phyloP scores from a whole-genome alignment of 371 early-diverging fungal species.

The Lichtheimia ramosa region DNA sequence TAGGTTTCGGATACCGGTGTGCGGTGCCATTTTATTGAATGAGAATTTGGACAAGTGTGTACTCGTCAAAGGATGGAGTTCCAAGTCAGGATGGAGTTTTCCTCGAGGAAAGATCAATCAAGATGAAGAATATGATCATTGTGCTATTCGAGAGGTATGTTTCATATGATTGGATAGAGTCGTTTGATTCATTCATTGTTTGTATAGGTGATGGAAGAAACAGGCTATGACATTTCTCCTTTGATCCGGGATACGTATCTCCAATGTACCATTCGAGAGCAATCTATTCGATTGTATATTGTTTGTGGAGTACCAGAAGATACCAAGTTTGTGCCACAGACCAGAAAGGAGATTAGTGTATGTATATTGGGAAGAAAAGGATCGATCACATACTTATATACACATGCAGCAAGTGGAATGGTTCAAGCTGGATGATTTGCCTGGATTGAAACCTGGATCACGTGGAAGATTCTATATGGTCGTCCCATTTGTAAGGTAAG shows the following conservation, averaged over 20 bases:
- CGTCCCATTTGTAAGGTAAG: constrained; percentile 67
- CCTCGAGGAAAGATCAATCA: constrained; percentile 99
- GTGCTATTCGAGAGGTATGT: constrained; percentile 91
- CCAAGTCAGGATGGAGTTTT: constrained; percentile 92
- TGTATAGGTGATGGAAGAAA: constrained; percentile 89
- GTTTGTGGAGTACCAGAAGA: constrained; percentile 88
- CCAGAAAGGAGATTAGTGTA: constrained; percentile 96
- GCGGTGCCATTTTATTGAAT: constrained; percentile 98
- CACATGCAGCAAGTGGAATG: constrained; percentile 42
- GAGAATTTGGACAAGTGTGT: constrained; percentile 80
- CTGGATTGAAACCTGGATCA: constrained; percentile 39
- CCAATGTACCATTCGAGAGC: constrained; percentile 83
- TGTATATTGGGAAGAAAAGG: constrained; percentile 7
- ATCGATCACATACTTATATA: not conserved
- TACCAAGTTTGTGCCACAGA: constrained; percentile 84
- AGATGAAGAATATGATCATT: constrained; percentile 87
- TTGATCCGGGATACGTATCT: constrained; percentile 76
- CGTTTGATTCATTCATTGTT: not conserved
- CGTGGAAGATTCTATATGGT: constrained; percentile 63
- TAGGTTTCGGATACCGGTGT: constrained; percentile 97
- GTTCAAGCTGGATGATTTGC: constrained; percentile 48
- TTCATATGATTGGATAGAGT: not conserved
- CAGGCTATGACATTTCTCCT: constrained; percentile 90
- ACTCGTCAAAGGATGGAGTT: constrained; percentile 91
- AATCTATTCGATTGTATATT: constrained; percentile 90